Percentiles rank a stretch among this genome's conserved stretches.
phyloP scores from a whole-genome alignment of 2,329 filamentous ascomycete genomes.

The Xylariaceae sp. region DNA sequence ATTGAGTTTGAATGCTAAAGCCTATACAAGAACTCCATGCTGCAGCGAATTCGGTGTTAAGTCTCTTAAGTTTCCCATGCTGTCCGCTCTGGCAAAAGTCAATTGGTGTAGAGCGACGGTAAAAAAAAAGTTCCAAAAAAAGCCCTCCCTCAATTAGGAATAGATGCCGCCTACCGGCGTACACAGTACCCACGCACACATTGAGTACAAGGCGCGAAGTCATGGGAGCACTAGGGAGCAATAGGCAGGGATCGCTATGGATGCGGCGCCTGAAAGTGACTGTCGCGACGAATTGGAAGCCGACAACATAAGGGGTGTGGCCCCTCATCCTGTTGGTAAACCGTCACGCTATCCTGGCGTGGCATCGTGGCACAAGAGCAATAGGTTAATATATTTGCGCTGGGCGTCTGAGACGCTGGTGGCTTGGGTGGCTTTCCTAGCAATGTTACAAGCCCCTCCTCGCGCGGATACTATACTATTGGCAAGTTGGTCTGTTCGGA shows the following conservation, averaged over 20 bases:
- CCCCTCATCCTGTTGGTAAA: slow-evolving; percentile 19
- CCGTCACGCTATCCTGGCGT: slow-evolving; percentile 36
- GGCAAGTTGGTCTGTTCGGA: slow-evolving; percentile 5
- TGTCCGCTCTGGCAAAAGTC: no score
- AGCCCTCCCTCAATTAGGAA: no score
- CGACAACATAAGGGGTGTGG: slow-evolving; percentile 15
- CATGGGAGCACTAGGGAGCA: slow-evolving; percentile 24
- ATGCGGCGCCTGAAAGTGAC: slow-evolving; percentile 27
- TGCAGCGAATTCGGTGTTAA: no score
- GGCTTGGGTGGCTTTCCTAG: slow-evolving; percentile 39
- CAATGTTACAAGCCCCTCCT: slow-evolving; percentile 29
- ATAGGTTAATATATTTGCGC: slow-evolving; percentile 38
- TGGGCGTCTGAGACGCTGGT: slow-evolving; percentile 38
- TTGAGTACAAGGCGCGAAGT: slow-evolving; percentile 5
- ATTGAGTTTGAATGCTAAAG: no score
- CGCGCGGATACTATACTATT: slow-evolving; percentile 25
- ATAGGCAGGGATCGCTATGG: slow-evolving; percentile 36
- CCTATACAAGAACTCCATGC: no score
- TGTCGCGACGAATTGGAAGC: slow-evolving; percentile 23
- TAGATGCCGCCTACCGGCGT: no score
- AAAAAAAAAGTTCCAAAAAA: no score
- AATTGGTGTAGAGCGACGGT: no score
- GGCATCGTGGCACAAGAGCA: slow-evolving; percentile 41
- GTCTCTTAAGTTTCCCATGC: no score
- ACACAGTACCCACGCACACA: slow-evolving; percentile 1